Evolutionary conservation across 495 filamentous ascomycete genomes (phyloP), one percentile per base, ranked within the genome.

Genomic region (Penicillium alfredii): DNA sequence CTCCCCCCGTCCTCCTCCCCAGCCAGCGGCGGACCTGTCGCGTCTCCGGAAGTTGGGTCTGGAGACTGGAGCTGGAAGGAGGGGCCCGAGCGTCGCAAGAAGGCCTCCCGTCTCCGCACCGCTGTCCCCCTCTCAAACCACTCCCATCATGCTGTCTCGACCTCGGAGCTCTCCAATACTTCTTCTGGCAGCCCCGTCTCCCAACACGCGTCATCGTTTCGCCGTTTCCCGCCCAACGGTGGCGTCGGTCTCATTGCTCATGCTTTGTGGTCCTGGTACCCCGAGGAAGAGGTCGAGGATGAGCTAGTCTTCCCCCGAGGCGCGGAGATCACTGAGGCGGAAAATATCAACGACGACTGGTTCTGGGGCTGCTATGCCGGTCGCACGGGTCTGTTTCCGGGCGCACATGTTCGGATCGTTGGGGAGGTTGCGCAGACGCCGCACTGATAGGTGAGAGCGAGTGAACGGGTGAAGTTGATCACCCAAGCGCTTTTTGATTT

Each of bases 331-430:
- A 68, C 70, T 3, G 88, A 94, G 67, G 77, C 78, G 21, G 77
- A 85, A 60, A 80, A 85, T 57, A 76, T 89, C 28, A 94, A 92
- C 59, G 85, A 78, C 24, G 86, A 93, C 57, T 95, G 87, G 87
- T 84, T 69, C 37, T 78, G 77, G 64, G 88, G 88, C 0, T 75
- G 69, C 21, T 95, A 93, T 69, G 81, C 82, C 55, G 86, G 84
- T 11, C 61, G 56, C 19, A 75, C 71, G 39, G 87, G 87, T 1
- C 41, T 94, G 44, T 89, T 94, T 57, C 87, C 87, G 3, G 77
- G 78, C 13, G 63, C 70, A 17, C 85, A 86, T 72, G 82, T 86
- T 19, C 58, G 54, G 45, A 33, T 74, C 15, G 28, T 72, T 15
- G 60, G 46, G 37, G 65, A 70, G 45, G 44, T 65, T 33, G 33